phyloP scores from a whole-genome alignment of 2,329 filamentous ascomycete genomes.

The Fusarium citri region DNA sequence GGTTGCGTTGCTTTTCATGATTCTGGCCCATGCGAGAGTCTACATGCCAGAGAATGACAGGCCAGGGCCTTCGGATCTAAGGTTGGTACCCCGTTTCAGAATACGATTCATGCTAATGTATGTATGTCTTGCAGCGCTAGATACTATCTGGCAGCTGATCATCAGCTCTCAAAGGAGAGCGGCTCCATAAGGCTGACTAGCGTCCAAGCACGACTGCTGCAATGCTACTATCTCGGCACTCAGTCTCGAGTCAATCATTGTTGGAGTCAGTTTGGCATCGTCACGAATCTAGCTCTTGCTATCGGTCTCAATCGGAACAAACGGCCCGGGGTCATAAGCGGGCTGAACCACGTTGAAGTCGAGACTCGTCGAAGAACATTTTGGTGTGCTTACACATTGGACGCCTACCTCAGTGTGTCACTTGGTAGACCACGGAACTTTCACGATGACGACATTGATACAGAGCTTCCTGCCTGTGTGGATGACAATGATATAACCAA shows the following conservation, averaged over 20 bases:
- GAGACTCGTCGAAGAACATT: constrained; percentile 42
- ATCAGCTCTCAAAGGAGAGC: constrained; percentile 54
- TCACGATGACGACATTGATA: constrained; percentile 45
- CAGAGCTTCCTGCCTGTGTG: constrained; percentile 40
- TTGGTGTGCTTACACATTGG: constrained; percentile 44
- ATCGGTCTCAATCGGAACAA: constrained; percentile 48
- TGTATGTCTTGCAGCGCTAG: constrained; percentile 16
- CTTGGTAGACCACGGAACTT: constrained; percentile 42
- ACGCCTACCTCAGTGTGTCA: constrained; percentile 42
- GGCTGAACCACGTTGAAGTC: constrained; percentile 36
- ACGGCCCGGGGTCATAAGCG: constrained; percentile 14
- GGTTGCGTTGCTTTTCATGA: constrained; percentile 60
- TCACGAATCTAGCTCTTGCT: constrained; percentile 53
- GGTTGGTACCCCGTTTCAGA: not conserved
- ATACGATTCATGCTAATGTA: not conserved
- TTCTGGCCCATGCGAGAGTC: constrained; percentile 63
- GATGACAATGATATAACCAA: constrained; percentile 37
- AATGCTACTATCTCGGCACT: constrained; percentile 58
- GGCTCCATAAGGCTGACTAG: constrained; percentile 54
- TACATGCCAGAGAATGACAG: constrained; percentile 50
- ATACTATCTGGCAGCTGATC: constrained; percentile 49
- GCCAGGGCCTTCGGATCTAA: constrained; percentile 42
- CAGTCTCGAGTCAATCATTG: constrained; percentile 61
- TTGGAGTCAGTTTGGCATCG: constrained; percentile 60
- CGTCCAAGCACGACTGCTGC: constrained; percentile 56